These are phyloP conservation scores for Xerocomus potaroensis DNA, from an alignment of 768 basidiomycete genomes.

Conservation along the genomic window DNA sequence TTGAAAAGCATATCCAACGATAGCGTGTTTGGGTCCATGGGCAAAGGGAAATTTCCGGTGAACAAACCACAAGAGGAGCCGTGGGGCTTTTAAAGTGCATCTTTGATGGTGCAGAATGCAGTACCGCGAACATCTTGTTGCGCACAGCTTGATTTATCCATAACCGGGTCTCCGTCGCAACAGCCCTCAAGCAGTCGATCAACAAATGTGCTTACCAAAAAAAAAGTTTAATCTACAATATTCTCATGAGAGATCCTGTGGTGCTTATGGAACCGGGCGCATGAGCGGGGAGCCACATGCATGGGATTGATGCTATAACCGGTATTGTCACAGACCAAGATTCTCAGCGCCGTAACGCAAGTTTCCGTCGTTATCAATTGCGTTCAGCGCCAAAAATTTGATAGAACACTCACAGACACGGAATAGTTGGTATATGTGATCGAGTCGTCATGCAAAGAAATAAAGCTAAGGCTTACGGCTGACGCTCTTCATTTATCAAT, in stretches of 20 bases:
- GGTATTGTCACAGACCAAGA: neutral
- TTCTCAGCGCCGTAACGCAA: neutral
- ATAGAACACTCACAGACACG: neutral
- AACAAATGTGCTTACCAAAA: no score
- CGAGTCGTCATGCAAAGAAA: neutral
- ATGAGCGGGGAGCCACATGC: no score
- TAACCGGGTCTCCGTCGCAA: slow-evolving; percentile 1
- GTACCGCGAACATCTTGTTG: neutral
- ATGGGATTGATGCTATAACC: no score
- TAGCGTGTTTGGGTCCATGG: neutral
- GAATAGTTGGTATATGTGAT: neutral
- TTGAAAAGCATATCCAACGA: neutral
- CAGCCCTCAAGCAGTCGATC: neutral
- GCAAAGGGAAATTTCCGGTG: neutral
- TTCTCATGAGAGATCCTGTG: neutral
- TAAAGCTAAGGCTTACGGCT: neutral
- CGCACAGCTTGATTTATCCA: neutral
- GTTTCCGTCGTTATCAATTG: slow-evolving; percentile 15
- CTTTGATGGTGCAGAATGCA: neutral
- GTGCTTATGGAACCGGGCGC: no score
- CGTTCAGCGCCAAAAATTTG: no score
- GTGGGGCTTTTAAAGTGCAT: slow-evolving; percentile 5
- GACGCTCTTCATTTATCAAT: neutral
- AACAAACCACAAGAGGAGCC: neutral
- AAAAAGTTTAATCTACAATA: neutral